Evolutionary conservation across 108 stramenopile species (phyloP).

Genomic region (Cyclotella sp.): DNA sequence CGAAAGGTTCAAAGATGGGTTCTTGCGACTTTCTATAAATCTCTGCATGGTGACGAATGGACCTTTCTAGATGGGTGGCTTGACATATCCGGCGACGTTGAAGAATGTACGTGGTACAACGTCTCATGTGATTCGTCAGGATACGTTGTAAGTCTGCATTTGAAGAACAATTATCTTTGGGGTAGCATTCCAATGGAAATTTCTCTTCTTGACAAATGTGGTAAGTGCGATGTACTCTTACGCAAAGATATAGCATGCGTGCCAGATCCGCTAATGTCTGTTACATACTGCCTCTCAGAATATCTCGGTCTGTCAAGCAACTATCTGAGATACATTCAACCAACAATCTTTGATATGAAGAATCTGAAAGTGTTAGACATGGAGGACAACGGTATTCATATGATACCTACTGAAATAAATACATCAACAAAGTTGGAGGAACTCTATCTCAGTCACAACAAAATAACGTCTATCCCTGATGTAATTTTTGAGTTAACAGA

Average conservation of each 20-base stretch:
- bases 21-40: conserved; percentile 32
- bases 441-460: conserved; percentile 49
- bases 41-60: conserved; percentile 49
- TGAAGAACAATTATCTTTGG: conserved; percentile 35
- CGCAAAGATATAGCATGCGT: not conserved
- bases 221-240: conserved; percentile 1
- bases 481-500: conserved; percentile 31
- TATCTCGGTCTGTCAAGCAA: conserved; percentile 32
- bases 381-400: conserved; percentile 32
- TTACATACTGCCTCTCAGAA: conserved; percentile 10
- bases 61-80: conserved; percentile 31
- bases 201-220: conserved; percentile 24
- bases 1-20: conserved; percentile 47
- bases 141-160: conserved; percentile 22
- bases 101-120: conserved; percentile 54
- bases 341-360: conserved; percentile 31
- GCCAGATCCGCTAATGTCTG: not conserved
- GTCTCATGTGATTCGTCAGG: conserved; percentile 33
- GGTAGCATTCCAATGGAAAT: conserved; percentile 35
- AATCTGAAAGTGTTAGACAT: conserved; percentile 47
- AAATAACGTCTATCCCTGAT: conserved; percentile 30
- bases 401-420: conserved; percentile 35
- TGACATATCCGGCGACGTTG: conserved; percentile 14
- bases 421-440: conserved; percentile 28
- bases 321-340: conserved; percentile 19